Percentiles rank a stretch among this genome's conserved stretches.
Evolutionary conservation across 805 yeast species (phyloP).

Genomic region (Ogataea zsoltii): DNA sequence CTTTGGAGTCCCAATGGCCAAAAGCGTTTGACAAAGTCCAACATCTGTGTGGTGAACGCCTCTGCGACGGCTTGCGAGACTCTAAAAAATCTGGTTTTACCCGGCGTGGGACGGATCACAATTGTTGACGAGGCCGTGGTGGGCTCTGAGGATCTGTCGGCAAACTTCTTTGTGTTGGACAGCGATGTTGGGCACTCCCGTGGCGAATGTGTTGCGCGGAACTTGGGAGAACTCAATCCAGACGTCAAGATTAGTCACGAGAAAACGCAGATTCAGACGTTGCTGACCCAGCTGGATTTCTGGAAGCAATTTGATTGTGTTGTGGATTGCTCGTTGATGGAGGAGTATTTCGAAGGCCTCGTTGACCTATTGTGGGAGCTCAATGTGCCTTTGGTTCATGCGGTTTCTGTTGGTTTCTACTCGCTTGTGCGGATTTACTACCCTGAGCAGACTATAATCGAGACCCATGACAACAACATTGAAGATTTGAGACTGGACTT

Average conservation of each 20-base stretch:
- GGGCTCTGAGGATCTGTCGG: constrained; percentile 43
- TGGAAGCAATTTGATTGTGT: constrained; percentile 56
- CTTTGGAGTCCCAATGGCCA: constrained; percentile 88
- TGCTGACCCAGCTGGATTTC: constrained; percentile 17
- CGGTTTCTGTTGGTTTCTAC: constrained; percentile 62
- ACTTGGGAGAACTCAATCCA: constrained; percentile 58
- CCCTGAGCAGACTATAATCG: constrained; percentile 65
- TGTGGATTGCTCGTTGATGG: constrained; percentile 36
- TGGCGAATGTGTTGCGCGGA: constrained; percentile 40
- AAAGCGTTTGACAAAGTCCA: constrained; percentile 51
- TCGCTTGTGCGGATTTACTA: constrained; percentile 55
- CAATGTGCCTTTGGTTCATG: constrained; percentile 55
- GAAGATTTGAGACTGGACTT: constrained; percentile 65
- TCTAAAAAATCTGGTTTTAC: constrained; percentile 74
- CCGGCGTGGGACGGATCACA: constrained; percentile 63
- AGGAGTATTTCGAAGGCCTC: constrained; percentile 19
- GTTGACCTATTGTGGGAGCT: constrained; percentile 41
- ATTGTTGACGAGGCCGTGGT: constrained; percentile 52
- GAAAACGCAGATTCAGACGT: constrained; percentile 6
- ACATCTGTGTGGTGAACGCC: constrained; percentile 61
- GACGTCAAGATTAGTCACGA: constrained; percentile 48
- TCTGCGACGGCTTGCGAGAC: constrained; percentile 63
- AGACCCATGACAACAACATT: constrained; percentile 63
- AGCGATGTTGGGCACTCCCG: constrained; percentile 44
- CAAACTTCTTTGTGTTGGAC: constrained; percentile 61